These are phyloP conservation scores for Blastobotrys malaysiensis DNA, from an alignment of 1,139 yeast genomes.

Conservation along the genomic window DNA sequence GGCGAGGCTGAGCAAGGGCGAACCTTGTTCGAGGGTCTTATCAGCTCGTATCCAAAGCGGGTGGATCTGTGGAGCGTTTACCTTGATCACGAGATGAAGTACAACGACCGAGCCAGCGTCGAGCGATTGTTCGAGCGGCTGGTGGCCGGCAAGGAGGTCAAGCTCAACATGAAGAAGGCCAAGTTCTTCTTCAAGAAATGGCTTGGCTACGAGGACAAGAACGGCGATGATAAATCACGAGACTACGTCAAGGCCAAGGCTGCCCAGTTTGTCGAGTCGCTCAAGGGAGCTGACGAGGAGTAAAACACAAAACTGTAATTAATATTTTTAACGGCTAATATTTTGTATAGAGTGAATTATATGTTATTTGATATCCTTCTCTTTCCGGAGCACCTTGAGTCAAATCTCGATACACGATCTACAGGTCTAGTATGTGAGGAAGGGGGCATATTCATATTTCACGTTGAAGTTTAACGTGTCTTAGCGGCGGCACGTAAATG, in stretches of 20 bases:
- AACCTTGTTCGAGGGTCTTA: slow-evolving; percentile 85
- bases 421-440: too few relatives aligned
- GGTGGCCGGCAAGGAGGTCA: slow-evolving; percentile 41
- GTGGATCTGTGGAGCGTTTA: slow-evolving; percentile 93
- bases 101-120: slow-evolving; percentile 40
- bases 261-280: slow-evolving; percentile 53
- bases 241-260: slow-evolving; percentile 93
- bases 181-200: slow-evolving; percentile 92
- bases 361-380: background rate
- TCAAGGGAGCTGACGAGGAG: slow-evolving; percentile 6
- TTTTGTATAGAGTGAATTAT: background rate
- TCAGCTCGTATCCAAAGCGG: slow-evolving; percentile 86
- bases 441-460: background rate
- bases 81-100: slow-evolving; percentile 84
- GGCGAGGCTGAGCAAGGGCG: slow-evolving; percentile 95
- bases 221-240: slow-evolving; percentile 62
- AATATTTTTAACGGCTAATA: background rate
- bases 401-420: too few relatives aligned
- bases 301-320: too few relatives aligned
- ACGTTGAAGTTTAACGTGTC: background rate
- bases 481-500: background rate
- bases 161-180: slow-evolving; percentile 84
- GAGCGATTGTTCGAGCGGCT: slow-evolving; percentile 77
- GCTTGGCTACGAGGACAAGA: slow-evolving; percentile 71
- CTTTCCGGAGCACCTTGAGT: background rate